These are phyloP conservation scores for Sambucus nigra DNA, from an alignment of 129 eudicot genomes.

Conservation along the genomic window DNA sequence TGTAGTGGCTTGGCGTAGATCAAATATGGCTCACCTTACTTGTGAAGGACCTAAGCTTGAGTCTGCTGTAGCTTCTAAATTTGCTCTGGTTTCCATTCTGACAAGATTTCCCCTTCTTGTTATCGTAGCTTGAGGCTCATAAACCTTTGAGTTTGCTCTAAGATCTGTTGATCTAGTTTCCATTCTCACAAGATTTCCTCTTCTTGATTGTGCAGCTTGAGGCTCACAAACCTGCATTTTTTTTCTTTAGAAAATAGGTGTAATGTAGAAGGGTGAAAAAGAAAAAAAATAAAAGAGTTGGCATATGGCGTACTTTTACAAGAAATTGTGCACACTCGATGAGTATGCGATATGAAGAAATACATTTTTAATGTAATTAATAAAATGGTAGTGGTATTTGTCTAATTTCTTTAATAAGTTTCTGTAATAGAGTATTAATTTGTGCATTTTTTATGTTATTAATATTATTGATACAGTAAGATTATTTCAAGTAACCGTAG, in stretches of 20 bases:
- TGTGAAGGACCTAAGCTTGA: conserved; percentile 9
- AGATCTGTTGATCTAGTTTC: conserved; percentile 25
- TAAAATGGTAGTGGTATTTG: too few relatives aligned
- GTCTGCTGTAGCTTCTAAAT: neutral
- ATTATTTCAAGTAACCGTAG: too few relatives aligned
- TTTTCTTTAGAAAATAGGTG: neutral
- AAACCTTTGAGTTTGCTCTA: conserved; percentile 16
- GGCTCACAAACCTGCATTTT: conserved; percentile 33
- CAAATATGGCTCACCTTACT: conserved; percentile 24
- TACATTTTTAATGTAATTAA: too few relatives aligned
- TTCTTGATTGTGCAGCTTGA: conserved; percentile 15
- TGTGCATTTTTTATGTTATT: too few relatives aligned
- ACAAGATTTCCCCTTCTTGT: conserved; percentile 29
- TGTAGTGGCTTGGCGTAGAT: neutral
- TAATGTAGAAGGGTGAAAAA: neutral
- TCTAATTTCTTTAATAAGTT: too few relatives aligned
- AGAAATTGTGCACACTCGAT: too few relatives aligned
- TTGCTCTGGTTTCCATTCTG: conserved; percentile 36
- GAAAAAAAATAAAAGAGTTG: too few relatives aligned
- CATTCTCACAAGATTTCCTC: conserved; percentile 37
- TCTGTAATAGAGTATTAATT: too few relatives aligned
- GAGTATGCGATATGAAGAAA: too few relatives aligned
- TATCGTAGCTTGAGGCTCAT: conserved; percentile 19
- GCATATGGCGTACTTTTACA: too few relatives aligned
- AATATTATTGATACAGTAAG: too few relatives aligned